Evolutionary conservation across 2,329 filamentous ascomycete genomes (phyloP).

Genomic region (Nothomitra cinnamomea): DNA sequence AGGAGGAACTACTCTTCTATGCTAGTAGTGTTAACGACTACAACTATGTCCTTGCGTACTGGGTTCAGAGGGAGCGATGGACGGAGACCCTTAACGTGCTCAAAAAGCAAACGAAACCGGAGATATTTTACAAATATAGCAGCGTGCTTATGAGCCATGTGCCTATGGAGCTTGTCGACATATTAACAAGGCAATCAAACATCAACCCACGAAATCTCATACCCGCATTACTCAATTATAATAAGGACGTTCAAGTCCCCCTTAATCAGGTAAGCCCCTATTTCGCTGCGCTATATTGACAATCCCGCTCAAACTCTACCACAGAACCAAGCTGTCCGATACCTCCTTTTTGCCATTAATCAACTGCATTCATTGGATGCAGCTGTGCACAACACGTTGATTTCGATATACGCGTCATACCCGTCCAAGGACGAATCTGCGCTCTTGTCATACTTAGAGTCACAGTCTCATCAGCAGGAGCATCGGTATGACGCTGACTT

Average conservation of each 20-base stretch:
- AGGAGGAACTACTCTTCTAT: conserved; percentile 83
- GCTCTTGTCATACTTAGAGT: conserved; percentile 75
- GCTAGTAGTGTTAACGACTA: conserved; percentile 80
- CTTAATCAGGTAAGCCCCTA: conserved; percentile 23
- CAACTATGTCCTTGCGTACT: conserved; percentile 89
- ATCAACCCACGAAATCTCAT: conserved; percentile 78
- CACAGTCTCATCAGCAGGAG: conserved; percentile 73
- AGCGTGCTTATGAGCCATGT: conserved; percentile 90
- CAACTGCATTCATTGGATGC: conserved; percentile 63
- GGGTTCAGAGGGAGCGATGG: conserved; percentile 93
- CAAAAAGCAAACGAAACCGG: conserved; percentile 80
- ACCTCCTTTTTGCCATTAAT: conserved; percentile 86
- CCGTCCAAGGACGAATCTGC: conserved; percentile 68
- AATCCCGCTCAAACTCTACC: background rate
- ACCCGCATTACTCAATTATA: conserved; percentile 85
- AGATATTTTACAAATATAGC: conserved; percentile 93
- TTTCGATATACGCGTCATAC: conserved; percentile 87
- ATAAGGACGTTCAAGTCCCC: conserved; percentile 53
- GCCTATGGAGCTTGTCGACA: conserved; percentile 75
- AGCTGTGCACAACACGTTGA: conserved; percentile 89
- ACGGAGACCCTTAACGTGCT: conserved; percentile 69
- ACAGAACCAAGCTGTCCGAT: conserved; percentile 77
- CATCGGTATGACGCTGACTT: conserved; percentile 90
- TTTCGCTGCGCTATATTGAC: background rate
- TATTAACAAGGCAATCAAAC: conserved; percentile 79